Percentiles rank a stretch among this genome's conserved stretches.
phyloP scores from a whole-genome alignment of 2,329 filamentous ascomycete genomes.

The Pestalotiopsis sp. region DNA sequence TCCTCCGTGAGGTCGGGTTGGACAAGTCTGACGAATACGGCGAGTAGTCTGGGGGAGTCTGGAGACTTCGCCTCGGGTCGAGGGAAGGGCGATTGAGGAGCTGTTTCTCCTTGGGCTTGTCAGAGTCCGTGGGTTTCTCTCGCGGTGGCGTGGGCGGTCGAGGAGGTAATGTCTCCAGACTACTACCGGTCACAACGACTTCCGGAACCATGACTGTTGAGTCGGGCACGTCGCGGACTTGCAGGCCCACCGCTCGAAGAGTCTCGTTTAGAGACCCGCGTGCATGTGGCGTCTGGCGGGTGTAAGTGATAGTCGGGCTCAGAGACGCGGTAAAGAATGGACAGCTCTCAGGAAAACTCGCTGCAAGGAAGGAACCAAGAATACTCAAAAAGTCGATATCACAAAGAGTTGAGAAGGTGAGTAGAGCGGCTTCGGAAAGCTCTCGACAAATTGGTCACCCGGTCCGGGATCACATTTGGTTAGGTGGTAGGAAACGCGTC shows the following conservation, averaged over 20 bases:
- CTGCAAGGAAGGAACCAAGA: background rate
- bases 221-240: slow-evolving; percentile 22
- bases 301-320: background rate
- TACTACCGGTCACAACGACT: slow-evolving; percentile 30
- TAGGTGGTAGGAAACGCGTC: background rate
- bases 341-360: background rate
- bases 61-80: slow-evolving; percentile 40
- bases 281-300: slow-evolving; percentile 4
- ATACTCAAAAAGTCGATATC: background rate
- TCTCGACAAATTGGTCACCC: slow-evolving; percentile 3
- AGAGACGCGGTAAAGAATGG: background rate
- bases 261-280: background rate
- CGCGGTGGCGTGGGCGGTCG: slow-evolving; percentile 70
- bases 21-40: slow-evolving; percentile 42
- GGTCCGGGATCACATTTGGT: background rate
- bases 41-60: slow-evolving; percentile 55
- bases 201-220: slow-evolving; percentile 40
- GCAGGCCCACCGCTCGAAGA: slow-evolving; percentile 23
- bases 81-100: slow-evolving; percentile 36
- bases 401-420: background rate
- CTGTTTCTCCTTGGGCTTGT: slow-evolving; percentile 26
- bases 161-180: slow-evolving; percentile 54
- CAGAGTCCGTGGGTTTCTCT: slow-evolving; percentile 41
- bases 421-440: background rate
- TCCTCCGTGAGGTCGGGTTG: slow-evolving; percentile 42